Percentiles rank a stretch among this genome's conserved stretches.
Conservation (phyloP, 2,329 filamentous ascomycete genomes). For the Ophiostoma sp. region DNA sequence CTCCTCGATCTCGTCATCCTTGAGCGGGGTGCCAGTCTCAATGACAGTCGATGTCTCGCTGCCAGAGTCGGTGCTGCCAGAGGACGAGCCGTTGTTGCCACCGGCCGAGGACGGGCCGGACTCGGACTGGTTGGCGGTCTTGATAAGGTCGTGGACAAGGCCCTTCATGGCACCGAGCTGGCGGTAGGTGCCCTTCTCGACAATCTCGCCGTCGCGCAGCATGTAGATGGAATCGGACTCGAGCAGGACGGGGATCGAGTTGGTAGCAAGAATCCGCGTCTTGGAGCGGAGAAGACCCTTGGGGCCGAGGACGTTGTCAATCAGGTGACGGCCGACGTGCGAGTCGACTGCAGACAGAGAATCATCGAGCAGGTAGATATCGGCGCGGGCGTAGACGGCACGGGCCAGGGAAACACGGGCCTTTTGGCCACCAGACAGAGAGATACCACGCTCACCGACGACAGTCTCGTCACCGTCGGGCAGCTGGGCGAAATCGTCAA, state of each 20-base stretch:
- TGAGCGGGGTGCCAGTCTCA: constrained; percentile 56
- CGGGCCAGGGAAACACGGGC: constrained; percentile 87
- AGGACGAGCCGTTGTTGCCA: constrained; percentile 32
- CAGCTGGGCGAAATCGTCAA: constrained; percentile 87
- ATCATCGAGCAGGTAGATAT: constrained; percentile 93
- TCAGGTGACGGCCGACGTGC: constrained; percentile 91
- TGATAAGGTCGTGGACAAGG: constrained; percentile 80
- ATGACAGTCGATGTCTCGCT: constrained; percentile 61
- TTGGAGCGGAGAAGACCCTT: constrained; percentile 81
- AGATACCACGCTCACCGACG: constrained; percentile 95
- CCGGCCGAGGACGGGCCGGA: constrained; percentile 42
- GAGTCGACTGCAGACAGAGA: constrained; percentile 97
- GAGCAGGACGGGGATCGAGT: constrained; percentile 86
- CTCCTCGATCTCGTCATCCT: constrained; percentile 70
- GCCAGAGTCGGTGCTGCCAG: constrained; percentile 35
- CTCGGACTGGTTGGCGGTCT: constrained; percentile 65
- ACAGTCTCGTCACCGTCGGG: constrained; percentile 96
- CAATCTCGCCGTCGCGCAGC: constrained; percentile 76
- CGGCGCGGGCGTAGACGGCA: constrained; percentile 94
- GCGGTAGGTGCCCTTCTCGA: constrained; percentile 86
- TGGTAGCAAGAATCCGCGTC: constrained; percentile 90
- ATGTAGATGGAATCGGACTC: constrained; percentile 88
- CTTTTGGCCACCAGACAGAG: constrained; percentile 93
- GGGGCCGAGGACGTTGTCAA: constrained; percentile 87
- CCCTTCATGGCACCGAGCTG: constrained; percentile 94